Percentiles rank a stretch among this genome's conserved stretches.
phyloP scores from a whole-genome alignment of 2,329 filamentous ascomycete genomes.

The Capronia americana region DNA sequence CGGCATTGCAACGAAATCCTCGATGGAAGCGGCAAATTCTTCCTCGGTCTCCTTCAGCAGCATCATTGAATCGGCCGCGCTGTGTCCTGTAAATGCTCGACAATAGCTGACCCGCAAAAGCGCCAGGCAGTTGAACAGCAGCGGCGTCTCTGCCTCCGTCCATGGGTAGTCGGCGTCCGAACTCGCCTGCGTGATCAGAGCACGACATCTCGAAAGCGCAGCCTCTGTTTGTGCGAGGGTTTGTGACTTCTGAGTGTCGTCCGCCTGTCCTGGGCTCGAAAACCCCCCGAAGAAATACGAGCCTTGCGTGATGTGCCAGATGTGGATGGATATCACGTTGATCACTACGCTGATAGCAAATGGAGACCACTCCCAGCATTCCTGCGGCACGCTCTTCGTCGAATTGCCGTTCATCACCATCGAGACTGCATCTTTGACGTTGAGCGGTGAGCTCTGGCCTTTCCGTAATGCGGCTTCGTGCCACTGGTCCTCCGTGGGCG shows the following conservation, averaged over 20 bases:
- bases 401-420: slow-evolving; percentile 41
- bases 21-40: slow-evolving; percentile 39
- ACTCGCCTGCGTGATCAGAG: slow-evolving; percentile 66
- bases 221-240: slow-evolving; percentile 40
- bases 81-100: slow-evolving; percentile 42
- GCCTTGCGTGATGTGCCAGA: slow-evolving; percentile 46
- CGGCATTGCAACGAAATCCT: slow-evolving; percentile 40
- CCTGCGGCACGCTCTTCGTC: slow-evolving; percentile 27
- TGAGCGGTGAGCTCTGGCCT: slow-evolving; percentile 23
- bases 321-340: slow-evolving; percentile 47
- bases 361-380: slow-evolving; percentile 36
- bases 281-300: slow-evolving; percentile 41
- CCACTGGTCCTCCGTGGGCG: slow-evolving; percentile 42
- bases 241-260: slow-evolving; percentile 37
- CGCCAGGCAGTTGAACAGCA: slow-evolving; percentile 46
- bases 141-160: slow-evolving; percentile 40
- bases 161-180: slow-evolving; percentile 79
- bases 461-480: slow-evolving; percentile 27
- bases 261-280: slow-evolving; percentile 34
- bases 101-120: slow-evolving; percentile 45
- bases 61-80: slow-evolving; percentile 42
- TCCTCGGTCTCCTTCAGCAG: slow-evolving; percentile 42
- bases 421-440: slow-evolving; percentile 41
- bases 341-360: slow-evolving; percentile 45
- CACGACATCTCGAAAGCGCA: slow-evolving; percentile 42